A percentile compares a stretch with the other conserved stretches of the same genome.
Evolutionary conservation across 805 yeast genomes (phyloP).

Genomic region (Jamesozyma hellenica): DNA sequence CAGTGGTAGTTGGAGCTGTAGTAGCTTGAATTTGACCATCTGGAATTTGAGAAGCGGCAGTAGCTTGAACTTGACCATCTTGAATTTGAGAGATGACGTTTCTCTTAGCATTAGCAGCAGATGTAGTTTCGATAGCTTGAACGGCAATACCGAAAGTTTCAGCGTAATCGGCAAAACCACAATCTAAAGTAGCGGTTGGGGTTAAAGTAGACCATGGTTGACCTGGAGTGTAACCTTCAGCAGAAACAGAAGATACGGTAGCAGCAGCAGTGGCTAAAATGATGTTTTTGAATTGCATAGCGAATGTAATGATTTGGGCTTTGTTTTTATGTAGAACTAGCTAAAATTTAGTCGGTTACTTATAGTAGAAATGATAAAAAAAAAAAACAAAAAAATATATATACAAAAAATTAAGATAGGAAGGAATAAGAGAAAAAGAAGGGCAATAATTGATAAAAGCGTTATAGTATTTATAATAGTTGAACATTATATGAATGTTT

Average conservation of each 20-base stretch:
- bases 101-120: slow-evolving; percentile 29
- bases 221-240: slow-evolving; percentile 15
- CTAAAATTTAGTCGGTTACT: neutral
- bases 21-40: slow-evolving; percentile 46
- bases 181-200: slow-evolving; percentile 45
- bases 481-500: no score
- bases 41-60: slow-evolving; percentile 44
- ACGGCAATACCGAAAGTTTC: slow-evolving; percentile 61
- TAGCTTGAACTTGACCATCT: slow-evolving; percentile 44
- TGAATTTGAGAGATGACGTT: slow-evolving; percentile 45
- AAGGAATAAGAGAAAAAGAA: neutral
- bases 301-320: neutral
- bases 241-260: slow-evolving; percentile 12
- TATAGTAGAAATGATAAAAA: no score
- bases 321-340: neutral
- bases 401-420: neutral
- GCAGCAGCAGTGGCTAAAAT: slow-evolving; percentile 15
- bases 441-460: neutral
- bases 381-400: neutral
- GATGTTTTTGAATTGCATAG: slow-evolving; percentile 21
- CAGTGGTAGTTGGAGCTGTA: slow-evolving; percentile 35
- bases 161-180: slow-evolving; percentile 48
- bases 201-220: slow-evolving; percentile 59
- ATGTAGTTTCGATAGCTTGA: slow-evolving; percentile 34
- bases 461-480: neutral